Percentiles rank a stretch among this genome's conserved stretches.
These are phyloP conservation scores for Skeletonema costatum DNA, from an alignment of 108 stramenopile genomes.

Conservation along the genomic window DNA sequence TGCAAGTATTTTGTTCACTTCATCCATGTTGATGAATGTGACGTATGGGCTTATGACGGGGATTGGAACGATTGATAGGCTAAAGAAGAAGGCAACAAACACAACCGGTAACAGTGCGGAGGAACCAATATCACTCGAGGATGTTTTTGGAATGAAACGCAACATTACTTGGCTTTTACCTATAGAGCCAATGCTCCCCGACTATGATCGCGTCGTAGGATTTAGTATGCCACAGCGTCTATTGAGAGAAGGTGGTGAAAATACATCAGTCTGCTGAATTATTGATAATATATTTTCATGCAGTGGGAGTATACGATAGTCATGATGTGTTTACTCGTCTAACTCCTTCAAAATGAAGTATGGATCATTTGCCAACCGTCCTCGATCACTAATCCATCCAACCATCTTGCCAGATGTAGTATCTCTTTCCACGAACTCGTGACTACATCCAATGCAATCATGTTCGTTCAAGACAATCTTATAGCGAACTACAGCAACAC, in stretches of 20 bases:
- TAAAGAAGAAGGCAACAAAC: slow-evolving; percentile 77
- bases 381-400: slow-evolving; percentile 49
- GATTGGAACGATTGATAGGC: slow-evolving; percentile 90
- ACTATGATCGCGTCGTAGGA: slow-evolving; percentile 81
- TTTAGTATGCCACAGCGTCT: slow-evolving; percentile 78
- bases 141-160: slow-evolving; percentile 80
- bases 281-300: background rate
- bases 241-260: slow-evolving; percentile 58
- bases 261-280: slow-evolving; percentile 23
- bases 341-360: slow-evolving; percentile 45
- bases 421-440: background rate
- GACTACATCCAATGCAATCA: slow-evolving; percentile 3
- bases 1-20: slow-evolving; percentile 74
- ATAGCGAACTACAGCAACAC: slow-evolving; percentile 40
- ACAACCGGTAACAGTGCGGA: slow-evolving; percentile 64
- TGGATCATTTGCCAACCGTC: slow-evolving; percentile 38
- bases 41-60: slow-evolving; percentile 87
- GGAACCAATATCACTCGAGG: slow-evolving; percentile 61
- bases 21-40: slow-evolving; percentile 79
- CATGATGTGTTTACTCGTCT: background rate
- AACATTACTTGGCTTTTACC: slow-evolving; percentile 76
- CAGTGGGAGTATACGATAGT: background rate
- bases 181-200: slow-evolving; percentile 74
- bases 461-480: slow-evolving; percentile 23
- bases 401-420: background rate